Evolutionary conservation across 108 stramenopile genomes (phyloP).

Genomic region (Pseudonitzschia pungens): DNA sequence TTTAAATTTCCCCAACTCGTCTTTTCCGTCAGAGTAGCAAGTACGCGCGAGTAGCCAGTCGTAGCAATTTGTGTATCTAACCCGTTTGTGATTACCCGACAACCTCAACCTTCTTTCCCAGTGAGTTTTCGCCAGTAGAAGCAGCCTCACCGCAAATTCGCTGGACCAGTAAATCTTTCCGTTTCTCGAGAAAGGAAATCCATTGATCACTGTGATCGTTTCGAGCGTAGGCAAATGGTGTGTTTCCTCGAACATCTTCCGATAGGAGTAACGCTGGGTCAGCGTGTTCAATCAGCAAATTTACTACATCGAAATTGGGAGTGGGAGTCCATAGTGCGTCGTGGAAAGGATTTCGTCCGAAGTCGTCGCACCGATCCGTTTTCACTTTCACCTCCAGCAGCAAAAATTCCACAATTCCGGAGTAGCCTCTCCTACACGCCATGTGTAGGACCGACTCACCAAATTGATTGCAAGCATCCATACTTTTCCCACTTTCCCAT

Average conservation of each 20-base stretch:
- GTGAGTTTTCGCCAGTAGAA: neutral
- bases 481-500: constrained; percentile 26
- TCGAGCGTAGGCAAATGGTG: constrained; percentile 77
- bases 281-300: constrained; percentile 44
- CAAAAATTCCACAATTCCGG: constrained; percentile 56
- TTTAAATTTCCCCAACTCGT: neutral
- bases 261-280: constrained; percentile 51
- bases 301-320: constrained; percentile 56
- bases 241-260: constrained; percentile 72
- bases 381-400: constrained; percentile 61
- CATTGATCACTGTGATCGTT: constrained; percentile 57
- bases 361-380: constrained; percentile 73
- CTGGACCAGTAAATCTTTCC: constrained; percentile 11
- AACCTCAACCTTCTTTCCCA: constrained; percentile 1
- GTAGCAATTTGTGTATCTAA: neutral
- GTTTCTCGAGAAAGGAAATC: constrained; percentile 29
- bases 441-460: constrained; percentile 86
- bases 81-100: neutral
- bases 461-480: constrained; percentile 77
- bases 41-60: neutral
- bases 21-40: neutral
- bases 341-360: constrained; percentile 78
- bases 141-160: neutral
- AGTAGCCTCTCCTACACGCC: constrained; percentile 78
- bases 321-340: constrained; percentile 84